Conservation (phyloP, 371 early-diverging fungal species). For the Mortierella sp. region DNA sequence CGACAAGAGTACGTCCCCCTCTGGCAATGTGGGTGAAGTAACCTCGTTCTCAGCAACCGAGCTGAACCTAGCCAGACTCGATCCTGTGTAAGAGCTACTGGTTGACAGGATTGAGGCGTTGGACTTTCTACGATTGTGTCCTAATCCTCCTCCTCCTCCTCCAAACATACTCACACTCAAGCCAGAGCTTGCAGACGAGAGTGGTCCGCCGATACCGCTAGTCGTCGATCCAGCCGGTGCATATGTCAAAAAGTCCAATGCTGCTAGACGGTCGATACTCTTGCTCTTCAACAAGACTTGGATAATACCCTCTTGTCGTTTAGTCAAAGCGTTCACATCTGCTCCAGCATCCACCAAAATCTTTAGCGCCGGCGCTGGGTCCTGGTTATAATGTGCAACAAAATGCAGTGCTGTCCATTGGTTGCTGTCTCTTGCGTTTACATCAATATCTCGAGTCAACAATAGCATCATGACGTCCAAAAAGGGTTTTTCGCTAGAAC, state of each 20-base stretch:
- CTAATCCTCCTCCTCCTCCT: constrained; percentile 5
- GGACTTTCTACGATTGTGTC: constrained; percentile 30
- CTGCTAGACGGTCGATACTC: constrained; percentile 50
- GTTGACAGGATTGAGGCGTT: constrained; percentile 27
- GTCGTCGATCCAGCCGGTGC: constrained; percentile 1
- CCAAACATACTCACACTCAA: constrained; percentile 26
- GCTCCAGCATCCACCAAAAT: constrained; percentile 62
- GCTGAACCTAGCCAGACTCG: constrained; percentile 25
- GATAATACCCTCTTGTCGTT: constrained; percentile 38
- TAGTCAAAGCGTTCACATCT: constrained; percentile 60
- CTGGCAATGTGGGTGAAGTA: constrained; percentile 8
- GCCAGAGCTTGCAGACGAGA: constrained; percentile 20
- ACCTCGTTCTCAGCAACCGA: constrained; percentile 25
- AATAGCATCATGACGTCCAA: constrained; percentile 59
- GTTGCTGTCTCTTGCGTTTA: constrained; percentile 76
- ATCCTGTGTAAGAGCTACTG: constrained; percentile 21
- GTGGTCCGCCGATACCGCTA: constrained; percentile 1
- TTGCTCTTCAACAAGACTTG: constrained; percentile 50
- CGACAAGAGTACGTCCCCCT: constrained; percentile 27
- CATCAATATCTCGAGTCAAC: constrained; percentile 58
- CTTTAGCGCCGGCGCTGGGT: constrained; percentile 53
- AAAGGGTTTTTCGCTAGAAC: constrained; percentile 58
- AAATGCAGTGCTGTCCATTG: constrained; percentile 86
- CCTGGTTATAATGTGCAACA: constrained; percentile 67
- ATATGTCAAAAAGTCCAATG: constrained; percentile 19